Evolutionary conservation across 352 stramenopile species (phyloP), one percentile per base, ranked within the genome.

Genomic region (Globisporangium mamillatum): DNA sequence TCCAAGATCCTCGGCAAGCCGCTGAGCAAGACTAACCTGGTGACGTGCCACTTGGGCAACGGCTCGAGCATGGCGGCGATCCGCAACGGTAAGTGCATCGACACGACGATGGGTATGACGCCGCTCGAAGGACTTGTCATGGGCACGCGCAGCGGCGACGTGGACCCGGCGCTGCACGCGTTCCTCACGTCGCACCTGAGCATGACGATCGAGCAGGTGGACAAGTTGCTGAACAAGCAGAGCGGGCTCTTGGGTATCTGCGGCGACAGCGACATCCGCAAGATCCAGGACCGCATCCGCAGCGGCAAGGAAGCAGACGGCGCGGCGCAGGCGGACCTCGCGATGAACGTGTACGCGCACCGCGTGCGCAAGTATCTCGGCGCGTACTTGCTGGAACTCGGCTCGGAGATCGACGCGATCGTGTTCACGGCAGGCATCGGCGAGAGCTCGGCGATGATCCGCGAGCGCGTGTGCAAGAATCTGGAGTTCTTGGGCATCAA

Each of bases 71-170:
- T 97, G 72, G 86, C 85, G 12, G 86, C 88, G 18, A 85, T 97
- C 48, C 73, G 71, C 2, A 73, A 91, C 27, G 91, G 90, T 24
- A 75, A 84, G 59, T 93, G 75, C 63, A 84, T 97, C 68, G 91
- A 97, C 73, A 97, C 91, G 25, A 91, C 81, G 53, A 97, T 97
- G 91, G 91, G 90, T 9, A 81, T 97, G 69, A 97, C 90, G 53
- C 91, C 91, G 12, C 79, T 97, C 7, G 87, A 94, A 59, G 91
- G 91, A 0, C 78, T 97, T 1, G 77, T 96, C 55, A 97, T 97
- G 91, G 90, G 89, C 60, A 97, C 91, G 58, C 89, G 91, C 36
- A 91, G 78, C 63, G 91, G 91, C 32, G 87, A 95, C 64, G 75
- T 97, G 10, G 91, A 97, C 75, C 85, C 89, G 12, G 87, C 83